Evolutionary conservation across 352 stramenopile species (phyloP).

Genomic region (Thraustotheca clavata): DNA sequence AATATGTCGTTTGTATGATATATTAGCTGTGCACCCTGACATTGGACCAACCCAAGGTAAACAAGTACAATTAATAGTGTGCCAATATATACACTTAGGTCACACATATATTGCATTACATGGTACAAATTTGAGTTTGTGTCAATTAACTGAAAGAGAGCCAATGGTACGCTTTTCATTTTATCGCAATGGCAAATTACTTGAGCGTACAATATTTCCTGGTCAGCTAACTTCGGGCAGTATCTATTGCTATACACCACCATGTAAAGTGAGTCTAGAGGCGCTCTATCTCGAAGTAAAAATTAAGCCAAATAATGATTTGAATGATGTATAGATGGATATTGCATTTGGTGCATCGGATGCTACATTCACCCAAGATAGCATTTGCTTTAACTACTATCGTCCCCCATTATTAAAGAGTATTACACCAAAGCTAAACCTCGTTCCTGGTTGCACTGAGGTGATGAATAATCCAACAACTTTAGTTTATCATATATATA

Average conservation of each 20-base stretch:
- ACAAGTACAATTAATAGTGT: neutral
- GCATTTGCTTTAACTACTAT: conserved; percentile 5
- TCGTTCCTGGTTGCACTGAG: conserved; percentile 12
- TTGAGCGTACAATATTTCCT: neutral
- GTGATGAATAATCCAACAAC: neutral
- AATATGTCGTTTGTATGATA: conserved; percentile 5
- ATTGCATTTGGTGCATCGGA: neutral
- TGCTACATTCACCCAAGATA: neutral
- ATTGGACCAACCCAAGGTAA: conserved; percentile 6
- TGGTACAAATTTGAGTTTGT: conserved; percentile 6
- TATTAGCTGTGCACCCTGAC: neutral
- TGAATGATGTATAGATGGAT: conserved; percentile 6
- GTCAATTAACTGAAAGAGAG: neutral
- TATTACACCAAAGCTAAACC: conserved; percentile 7
- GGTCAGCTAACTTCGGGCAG: neutral
- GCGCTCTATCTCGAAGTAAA: conserved; percentile 4
- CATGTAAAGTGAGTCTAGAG: conserved; percentile 5
- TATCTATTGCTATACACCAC: conserved; percentile 13
- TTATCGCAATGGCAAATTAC: conserved; percentile 4
- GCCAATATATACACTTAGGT: neutral
- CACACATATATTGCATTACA: neutral
- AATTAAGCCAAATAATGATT: neutral
- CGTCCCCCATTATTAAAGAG: conserved; percentile 4
- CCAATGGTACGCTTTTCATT: conserved; percentile 8
- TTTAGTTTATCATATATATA: no score